Base-by-base conservation (phyloP, 306 rosid species). In the Cyclanthera cordifolia region DNA sequence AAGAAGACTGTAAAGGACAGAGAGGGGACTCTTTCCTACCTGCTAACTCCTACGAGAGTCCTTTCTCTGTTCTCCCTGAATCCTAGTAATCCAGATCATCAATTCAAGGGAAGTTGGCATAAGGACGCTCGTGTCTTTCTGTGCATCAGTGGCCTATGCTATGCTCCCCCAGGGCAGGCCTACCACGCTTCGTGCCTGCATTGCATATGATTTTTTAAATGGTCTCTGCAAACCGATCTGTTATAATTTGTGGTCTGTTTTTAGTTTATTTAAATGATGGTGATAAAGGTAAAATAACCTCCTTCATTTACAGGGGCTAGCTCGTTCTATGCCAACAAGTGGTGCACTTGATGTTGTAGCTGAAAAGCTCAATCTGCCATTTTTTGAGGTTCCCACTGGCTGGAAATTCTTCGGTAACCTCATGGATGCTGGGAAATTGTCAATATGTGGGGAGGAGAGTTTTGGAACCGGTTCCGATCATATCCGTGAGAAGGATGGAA, bases 341-440 rank as follows among this genome's bases (percentile, higher is more conserved):
- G 97, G 97, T 71, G 97, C 95, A 59, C 85, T 94, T 37, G 97
- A 94, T 76, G 79, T 86, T 49, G 96, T 94, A 69, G 99, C 99
- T 61, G 88, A 86, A 74, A 90, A 88, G 71, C 74, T 88, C 82
- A 85, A 79, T 73, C 95, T 94, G 47, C 91, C 96, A 15, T 90
- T 94, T 79, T 94, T 88, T 43, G 99, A 94, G 95, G 99, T 94
- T 55, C 97, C 99, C 64, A 94, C 99, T 10, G 99, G 97, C 20
- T 94, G 99, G 97, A 94, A 94, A 70, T 94, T 90, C 85, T 94
- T 94, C 72, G 99, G 97, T 59, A 94, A 94, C 83, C 97, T 94
- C 66, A 94, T 90, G 99, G 99, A 94, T 84, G 96, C 96, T 21
- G 97, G 96, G 69, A 82, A 86, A 72, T 77, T 94, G 84, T 94